phyloP scores from a whole-genome alignment of 164 flowering plant species.

The Stephania cephalantha region DNA sequence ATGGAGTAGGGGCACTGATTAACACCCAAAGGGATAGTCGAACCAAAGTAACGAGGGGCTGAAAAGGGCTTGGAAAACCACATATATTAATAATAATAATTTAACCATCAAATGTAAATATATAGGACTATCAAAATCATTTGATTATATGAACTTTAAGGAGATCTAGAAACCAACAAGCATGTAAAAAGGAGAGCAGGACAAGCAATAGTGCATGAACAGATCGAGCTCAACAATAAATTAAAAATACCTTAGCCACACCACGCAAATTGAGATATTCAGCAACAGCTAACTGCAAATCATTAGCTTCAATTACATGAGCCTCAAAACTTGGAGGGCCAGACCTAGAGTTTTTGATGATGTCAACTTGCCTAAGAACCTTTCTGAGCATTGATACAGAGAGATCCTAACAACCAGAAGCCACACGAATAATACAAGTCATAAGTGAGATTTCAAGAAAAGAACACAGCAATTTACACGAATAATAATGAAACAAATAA shows the following conservation, averaged over 20 bases:
- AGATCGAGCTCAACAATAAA: not conserved
- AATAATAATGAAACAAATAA: not conserved
- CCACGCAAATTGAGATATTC: conserved; percentile 77
- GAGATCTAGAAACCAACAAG: not conserved
- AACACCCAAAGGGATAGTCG: not conserved
- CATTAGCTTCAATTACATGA: conserved; percentile 74
- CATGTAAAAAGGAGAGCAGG: not conserved
- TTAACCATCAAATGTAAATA: not conserved
- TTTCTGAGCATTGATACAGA: conserved; percentile 61
- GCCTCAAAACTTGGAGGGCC: conserved; percentile 81
- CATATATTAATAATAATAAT: no score
- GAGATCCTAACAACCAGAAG: conserved; percentile 49
- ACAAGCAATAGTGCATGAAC: not conserved
- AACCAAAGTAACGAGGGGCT: no score
- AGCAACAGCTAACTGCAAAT: conserved; percentile 57
- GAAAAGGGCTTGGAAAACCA: no score
- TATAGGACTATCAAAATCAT: not conserved
- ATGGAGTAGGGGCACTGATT: not conserved
- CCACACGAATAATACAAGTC: not conserved
- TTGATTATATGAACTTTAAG: not conserved
- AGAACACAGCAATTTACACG: not conserved
- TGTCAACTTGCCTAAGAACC: conserved; percentile 66
- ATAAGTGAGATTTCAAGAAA: not conserved
- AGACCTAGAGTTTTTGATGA: conserved; percentile 67
- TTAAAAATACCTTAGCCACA: conserved; percentile 46